Evolutionary conservation across 1,284 basidiomycete species (phyloP).

Genomic region (Mycena citricolor): DNA sequence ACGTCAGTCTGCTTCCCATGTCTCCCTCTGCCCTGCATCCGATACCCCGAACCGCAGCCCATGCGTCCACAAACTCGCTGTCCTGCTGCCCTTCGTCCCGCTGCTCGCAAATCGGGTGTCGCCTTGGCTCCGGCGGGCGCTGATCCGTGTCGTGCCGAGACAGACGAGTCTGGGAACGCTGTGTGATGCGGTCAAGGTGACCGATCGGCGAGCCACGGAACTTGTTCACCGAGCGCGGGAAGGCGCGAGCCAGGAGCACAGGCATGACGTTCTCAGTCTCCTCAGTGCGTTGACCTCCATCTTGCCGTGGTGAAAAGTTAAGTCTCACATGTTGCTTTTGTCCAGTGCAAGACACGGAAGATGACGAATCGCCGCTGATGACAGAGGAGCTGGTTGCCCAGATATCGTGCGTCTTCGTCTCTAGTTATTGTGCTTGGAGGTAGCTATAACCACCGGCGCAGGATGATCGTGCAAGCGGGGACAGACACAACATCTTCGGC

Average conservation of each 20-base stretch:
- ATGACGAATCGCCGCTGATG: slow-evolving; percentile 21
- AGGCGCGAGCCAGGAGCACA: background rate
- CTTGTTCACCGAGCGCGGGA: slow-evolving; percentile 1
- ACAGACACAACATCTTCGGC: slow-evolving; percentile 29
- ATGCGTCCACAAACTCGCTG: slow-evolving; percentile 24
- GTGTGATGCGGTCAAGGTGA: background rate
- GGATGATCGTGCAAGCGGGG: slow-evolving; percentile 28
- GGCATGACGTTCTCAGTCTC: slow-evolving; percentile 10
- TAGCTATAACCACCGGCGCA: slow-evolving; percentile 1
- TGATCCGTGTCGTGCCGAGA: slow-evolving; percentile 37
- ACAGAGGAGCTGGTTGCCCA: slow-evolving; percentile 27
- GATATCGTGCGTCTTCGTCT: slow-evolving; percentile 21
- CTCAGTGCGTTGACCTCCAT: background rate
- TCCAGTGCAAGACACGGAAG: slow-evolving; percentile 16
- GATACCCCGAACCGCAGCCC: slow-evolving; percentile 19
- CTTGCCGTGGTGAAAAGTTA: too few species aligned
- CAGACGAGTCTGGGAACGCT: slow-evolving; percentile 3
- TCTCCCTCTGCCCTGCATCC: background rate
- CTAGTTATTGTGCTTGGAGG: background rate
- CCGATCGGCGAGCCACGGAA: slow-evolving; percentile 1
- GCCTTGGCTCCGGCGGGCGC: slow-evolving; percentile 34
- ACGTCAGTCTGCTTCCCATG: slow-evolving; percentile 3
- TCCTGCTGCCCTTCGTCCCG: slow-evolving; percentile 31
- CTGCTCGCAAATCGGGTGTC: slow-evolving; percentile 35
- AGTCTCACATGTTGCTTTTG: background rate